A percentile compares a stretch with the other conserved stretches of the same genome.
Conservation (phyloP, 345 rosid genomes). For the Geranium rotundifolium region DNA sequence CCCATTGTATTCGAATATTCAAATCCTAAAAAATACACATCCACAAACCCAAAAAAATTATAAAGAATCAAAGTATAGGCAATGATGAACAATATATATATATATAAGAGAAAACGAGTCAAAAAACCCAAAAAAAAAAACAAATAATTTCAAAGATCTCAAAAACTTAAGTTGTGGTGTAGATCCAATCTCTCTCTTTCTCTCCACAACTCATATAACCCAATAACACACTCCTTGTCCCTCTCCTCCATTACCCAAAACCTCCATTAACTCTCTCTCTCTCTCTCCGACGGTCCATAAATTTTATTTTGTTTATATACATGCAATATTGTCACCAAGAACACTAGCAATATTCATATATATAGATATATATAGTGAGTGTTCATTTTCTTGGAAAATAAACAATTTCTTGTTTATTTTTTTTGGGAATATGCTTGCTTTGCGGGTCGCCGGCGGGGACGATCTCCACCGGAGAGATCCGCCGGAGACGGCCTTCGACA, state of each 20-base stretch:
- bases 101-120: slow-evolving; percentile 12
- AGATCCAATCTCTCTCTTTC: slow-evolving; percentile 20
- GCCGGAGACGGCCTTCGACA: slow-evolving; percentile 31
- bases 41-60: slow-evolving; percentile 31
- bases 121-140: slow-evolving; percentile 4
- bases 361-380: too few species aligned
- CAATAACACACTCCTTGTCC: background rate
- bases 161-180: slow-evolving; percentile 34
- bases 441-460: slow-evolving; percentile 27
- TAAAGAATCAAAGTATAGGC: background rate
- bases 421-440: slow-evolving; percentile 46
- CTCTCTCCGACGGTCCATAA: too few species aligned
- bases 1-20: slow-evolving; percentile 9
- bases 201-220: slow-evolving; percentile 6
- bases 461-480: slow-evolving; percentile 27
- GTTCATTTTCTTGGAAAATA: too few species aligned
- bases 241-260: background rate
- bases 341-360: too few species aligned
- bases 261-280: background rate
- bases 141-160: slow-evolving; percentile 17
- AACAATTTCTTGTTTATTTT: background rate
- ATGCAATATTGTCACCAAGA: too few species aligned
- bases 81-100: slow-evolving; percentile 9
- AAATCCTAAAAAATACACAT: slow-evolving; percentile 22
- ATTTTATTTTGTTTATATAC: too few species aligned